Evolutionary conservation across 1,139 yeast species (phyloP), one percentile per base, ranked within the genome.

Genomic region (Debaryomyces sp.): DNA sequence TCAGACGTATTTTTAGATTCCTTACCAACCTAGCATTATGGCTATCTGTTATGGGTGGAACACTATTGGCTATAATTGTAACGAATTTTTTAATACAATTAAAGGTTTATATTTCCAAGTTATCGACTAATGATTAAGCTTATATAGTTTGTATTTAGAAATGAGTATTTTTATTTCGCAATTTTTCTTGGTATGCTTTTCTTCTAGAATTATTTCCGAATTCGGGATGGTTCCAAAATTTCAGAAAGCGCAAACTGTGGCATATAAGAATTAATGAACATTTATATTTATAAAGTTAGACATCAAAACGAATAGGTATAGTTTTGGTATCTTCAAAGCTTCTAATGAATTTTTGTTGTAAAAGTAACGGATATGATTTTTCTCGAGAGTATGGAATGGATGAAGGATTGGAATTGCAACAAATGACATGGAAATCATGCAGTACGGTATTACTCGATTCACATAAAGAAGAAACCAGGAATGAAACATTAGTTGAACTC

Each of bases 41-140:
- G 36, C 17, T 37, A 21, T 48, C 50, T 12, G 38, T 48, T 15
- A 22, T 48, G 18, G 41, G 44, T n/a, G 50, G 50, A 4, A 44
- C 48, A 9, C 15, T 48, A 17, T 18, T 43, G 22, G 50, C 50
- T 12, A 17, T 39, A 2, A 8, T 48, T 21, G 30, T 48, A 26
- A 40, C 44, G 3, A 44, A 41, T 18, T 32, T 43, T 26, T 34
- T 48, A 27, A 29, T 41, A 12, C 37, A 45, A 9, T 21, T 45
- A 13, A 45, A 37, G 34, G 13, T 39, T 5, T 43, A 43, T 35
- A 30, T 45, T n/a, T 23, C 43, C 5, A 39, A 22, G 9, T 8
- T 41, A 13, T 13, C 36, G 6, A 29, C 18, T 18, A 30, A 9
- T 21, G 24, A 21, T 6, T 41, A 41, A 17, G 22, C 18, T 18